Conservation (phyloP, 2,329 filamentous ascomycete genomes). For the Aspergillus sp. region DNA sequence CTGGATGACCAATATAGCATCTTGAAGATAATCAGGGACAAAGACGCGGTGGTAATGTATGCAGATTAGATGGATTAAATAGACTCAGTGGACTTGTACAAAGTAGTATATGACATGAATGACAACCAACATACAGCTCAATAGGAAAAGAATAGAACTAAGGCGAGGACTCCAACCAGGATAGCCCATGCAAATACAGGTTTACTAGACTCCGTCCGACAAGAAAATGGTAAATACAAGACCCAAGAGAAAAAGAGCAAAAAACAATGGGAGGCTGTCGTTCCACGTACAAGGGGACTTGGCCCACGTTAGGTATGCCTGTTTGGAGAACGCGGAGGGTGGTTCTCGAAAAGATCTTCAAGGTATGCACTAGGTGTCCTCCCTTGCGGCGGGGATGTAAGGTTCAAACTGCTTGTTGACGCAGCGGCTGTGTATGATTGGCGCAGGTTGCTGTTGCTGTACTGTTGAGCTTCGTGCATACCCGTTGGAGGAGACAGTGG, state of each 20-base stretch:
- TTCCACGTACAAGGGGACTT: background rate
- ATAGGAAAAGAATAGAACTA: background rate
- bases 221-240: background rate
- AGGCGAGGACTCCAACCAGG: background rate
- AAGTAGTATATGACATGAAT: constrained; percentile 9
- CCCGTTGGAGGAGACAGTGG: constrained; percentile 58
- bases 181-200: background rate
- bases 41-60: background rate
- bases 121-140: background rate
- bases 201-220: background rate
- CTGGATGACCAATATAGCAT: background rate
- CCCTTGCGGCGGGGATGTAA: constrained; percentile 68
- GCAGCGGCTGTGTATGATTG: constrained; percentile 39
- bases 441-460: constrained; percentile 26
- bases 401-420: constrained; percentile 64
- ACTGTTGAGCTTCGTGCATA: constrained; percentile 35
- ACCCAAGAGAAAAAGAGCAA: background rate
- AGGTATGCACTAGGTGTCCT: constrained; percentile 87
- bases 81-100: background rate
- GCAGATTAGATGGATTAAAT: background rate
- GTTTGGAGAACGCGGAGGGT: constrained; percentile 41
- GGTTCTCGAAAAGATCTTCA: constrained; percentile 85
- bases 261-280: background rate
- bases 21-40: background rate
- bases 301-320: constrained; percentile 7